Percentiles rank a stretch among this genome's conserved stretches.
These are phyloP conservation scores for Fusarium virguliforme DNA, from an alignment of 2,329 filamentous ascomycete genomes.

Conservation along the genomic window DNA sequence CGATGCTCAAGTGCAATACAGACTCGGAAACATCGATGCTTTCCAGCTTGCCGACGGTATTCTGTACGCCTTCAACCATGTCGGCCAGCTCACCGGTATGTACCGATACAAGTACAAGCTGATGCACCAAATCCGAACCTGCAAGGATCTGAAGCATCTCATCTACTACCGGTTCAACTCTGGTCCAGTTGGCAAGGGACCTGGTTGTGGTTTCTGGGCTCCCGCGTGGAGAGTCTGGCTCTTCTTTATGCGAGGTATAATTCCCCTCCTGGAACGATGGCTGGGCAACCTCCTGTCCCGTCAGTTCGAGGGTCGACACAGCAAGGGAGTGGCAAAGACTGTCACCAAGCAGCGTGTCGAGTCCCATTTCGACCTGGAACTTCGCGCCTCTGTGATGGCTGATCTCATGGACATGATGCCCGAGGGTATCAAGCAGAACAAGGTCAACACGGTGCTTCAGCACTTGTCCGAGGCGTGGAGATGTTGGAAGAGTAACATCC, in stretches of 20 bases:
- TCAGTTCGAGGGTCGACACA: slow-evolving; percentile 98
- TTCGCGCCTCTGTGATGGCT: slow-evolving; percentile 98
- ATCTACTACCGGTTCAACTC: slow-evolving; percentile 99
- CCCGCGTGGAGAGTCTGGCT: slow-evolving; percentile 99
- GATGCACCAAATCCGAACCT: slow-evolving; percentile 99
- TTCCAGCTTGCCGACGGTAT: slow-evolving; percentile 99
- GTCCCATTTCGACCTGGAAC: slow-evolving; percentile 97
- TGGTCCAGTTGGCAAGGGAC: slow-evolving; percentile 95
- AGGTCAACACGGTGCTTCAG: slow-evolving; percentile 97
- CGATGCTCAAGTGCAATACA: slow-evolving; percentile 97
- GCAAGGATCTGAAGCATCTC: slow-evolving; percentile 98
- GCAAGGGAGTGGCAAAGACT: slow-evolving; percentile 98
- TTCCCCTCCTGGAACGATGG: slow-evolving; percentile 96
- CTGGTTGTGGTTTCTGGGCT: slow-evolving; percentile 98
- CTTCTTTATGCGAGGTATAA: slow-evolving; percentile 99
- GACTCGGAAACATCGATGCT: slow-evolving; percentile 97
- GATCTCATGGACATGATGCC: slow-evolving; percentile 99
- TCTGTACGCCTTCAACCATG: slow-evolving; percentile 99
- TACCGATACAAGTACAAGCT: slow-evolving; percentile 99
- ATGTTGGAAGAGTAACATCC: slow-evolving; percentile 99
- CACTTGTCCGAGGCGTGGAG: slow-evolving; percentile 98
- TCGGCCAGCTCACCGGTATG: slow-evolving; percentile 98
- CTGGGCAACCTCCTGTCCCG: slow-evolving; percentile 95
- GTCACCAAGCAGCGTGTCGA: slow-evolving; percentile 99
- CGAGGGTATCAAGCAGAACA: slow-evolving; percentile 99